Conservation (phyloP, 2,329 filamentous ascomycete genomes). For the Geosmithia putterillii region DNA sequence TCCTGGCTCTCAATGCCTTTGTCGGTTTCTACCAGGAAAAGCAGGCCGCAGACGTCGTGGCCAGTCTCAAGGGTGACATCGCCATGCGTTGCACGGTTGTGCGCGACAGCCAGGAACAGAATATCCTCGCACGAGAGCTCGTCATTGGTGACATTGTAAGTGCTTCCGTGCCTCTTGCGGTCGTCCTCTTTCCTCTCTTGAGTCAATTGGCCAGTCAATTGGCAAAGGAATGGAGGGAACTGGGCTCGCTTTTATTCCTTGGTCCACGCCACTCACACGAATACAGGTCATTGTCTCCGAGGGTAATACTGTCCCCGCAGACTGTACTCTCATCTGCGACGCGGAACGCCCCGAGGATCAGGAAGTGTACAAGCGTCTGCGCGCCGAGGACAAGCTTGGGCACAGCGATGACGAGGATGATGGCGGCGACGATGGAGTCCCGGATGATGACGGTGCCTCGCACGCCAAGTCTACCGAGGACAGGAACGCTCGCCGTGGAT, state of each 20-base stretch:
- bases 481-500: slow-evolving; percentile 1
- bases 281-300: slow-evolving; percentile 55
- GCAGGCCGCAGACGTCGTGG: slow-evolving; percentile 66
- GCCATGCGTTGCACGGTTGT: slow-evolving; percentile 60
- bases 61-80: slow-evolving; percentile 64
- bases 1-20: slow-evolving; percentile 61
- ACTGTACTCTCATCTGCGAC: slow-evolving; percentile 61
- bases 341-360: slow-evolving; percentile 51
- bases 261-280: neutral
- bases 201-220: too few relatives aligned
- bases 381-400: slow-evolving; percentile 51
- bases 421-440: slow-evolving; percentile 20
- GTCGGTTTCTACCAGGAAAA: slow-evolving; percentile 77
- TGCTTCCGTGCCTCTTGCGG: slow-evolving; percentile 5
- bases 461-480: neutral
- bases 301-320: slow-evolving; percentile 57
- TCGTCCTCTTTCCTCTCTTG: neutral
- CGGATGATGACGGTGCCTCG: neutral
- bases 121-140: slow-evolving; percentile 62
- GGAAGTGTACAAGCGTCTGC: slow-evolving; percentile 37
- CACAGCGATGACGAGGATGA: slow-evolving; percentile 40
- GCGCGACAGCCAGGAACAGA: slow-evolving; percentile 53
- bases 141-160: slow-evolving; percentile 66
- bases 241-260: neutral
- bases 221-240: too few relatives aligned